phyloP scores from a whole-genome alignment of 306 rosid species.

The Chamaecrista fasciculata region DNA sequence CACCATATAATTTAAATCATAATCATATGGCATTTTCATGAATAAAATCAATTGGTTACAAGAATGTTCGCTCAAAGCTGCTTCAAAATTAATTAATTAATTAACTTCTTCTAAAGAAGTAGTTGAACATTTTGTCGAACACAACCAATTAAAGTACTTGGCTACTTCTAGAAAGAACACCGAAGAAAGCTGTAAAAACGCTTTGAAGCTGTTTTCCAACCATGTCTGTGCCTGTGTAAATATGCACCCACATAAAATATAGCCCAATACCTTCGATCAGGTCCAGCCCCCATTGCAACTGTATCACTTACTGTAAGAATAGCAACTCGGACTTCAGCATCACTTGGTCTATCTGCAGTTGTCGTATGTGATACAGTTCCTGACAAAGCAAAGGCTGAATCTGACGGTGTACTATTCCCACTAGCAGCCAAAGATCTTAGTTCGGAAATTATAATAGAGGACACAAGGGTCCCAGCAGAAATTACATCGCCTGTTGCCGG shows the following conservation, averaged over 20 bases:
- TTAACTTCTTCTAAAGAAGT: neutral
- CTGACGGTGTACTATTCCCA: slow-evolving; percentile 31
- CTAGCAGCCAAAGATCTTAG: slow-evolving; percentile 26
- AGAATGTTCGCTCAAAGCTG: slow-evolving; percentile 14
- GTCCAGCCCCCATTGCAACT: slow-evolving; percentile 83
- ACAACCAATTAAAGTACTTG: neutral
- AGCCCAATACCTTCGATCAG: slow-evolving; percentile 80
- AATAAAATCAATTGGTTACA: neutral
- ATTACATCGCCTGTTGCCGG: slow-evolving; percentile 62
- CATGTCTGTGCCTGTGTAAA: neutral
- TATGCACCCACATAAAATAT: slow-evolving; percentile 8
- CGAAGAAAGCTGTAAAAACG: neutral
- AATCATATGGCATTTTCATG: neutral
- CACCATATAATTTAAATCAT: too few species aligned
- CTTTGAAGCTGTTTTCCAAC: slow-evolving; percentile 1
- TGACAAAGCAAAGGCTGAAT: slow-evolving; percentile 29
- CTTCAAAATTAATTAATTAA: neutral
- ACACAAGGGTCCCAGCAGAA: slow-evolving; percentile 62
- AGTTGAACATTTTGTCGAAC: neutral
- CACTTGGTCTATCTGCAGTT: slow-evolving; percentile 35
- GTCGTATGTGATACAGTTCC: slow-evolving; percentile 32
- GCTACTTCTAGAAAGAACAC: slow-evolving; percentile 13
- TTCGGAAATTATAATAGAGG: slow-evolving; percentile 75
- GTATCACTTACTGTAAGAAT: slow-evolving; percentile 95
- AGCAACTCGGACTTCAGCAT: slow-evolving; percentile 57